phyloP scores from a whole-genome alignment of 306 rosid species.

The Pyrus bretschneideri region DNA sequence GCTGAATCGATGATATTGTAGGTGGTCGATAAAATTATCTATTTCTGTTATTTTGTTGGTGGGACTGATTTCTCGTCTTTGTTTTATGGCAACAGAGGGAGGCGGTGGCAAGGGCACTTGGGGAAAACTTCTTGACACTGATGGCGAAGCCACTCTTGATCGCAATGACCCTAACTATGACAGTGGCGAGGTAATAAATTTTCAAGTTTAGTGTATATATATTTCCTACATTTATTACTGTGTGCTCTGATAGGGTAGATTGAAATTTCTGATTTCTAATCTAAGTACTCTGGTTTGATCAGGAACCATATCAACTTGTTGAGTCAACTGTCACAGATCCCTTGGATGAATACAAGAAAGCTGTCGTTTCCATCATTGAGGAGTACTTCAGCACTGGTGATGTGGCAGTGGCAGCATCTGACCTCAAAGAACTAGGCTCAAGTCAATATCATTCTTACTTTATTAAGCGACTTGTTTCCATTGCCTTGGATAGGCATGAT shows the following conservation, averaged over 20 bases:
- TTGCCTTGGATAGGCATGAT: slow-evolving; percentile 97
- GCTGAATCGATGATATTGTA: neutral
- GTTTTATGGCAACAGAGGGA: slow-evolving; percentile 32
- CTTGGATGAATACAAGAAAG: slow-evolving; percentile 87
- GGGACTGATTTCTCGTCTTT: neutral
- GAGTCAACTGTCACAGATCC: slow-evolving; percentile 76
- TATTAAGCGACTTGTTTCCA: slow-evolving; percentile 81
- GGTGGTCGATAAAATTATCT: neutral
- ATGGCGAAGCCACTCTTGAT: slow-evolving; percentile 42
- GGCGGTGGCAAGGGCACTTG: slow-evolving; percentile 67
- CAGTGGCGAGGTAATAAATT: slow-evolving; percentile 49
- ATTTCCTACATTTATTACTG: neutral
- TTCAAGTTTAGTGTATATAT: neutral
- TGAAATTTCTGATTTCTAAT: neutral
- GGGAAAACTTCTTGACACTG: slow-evolving; percentile 57
- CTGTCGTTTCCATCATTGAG: slow-evolving; percentile 71
- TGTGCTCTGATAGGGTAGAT: neutral
- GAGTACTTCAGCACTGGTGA: slow-evolving; percentile 87
- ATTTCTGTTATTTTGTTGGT: neutral
- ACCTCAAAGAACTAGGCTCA: slow-evolving; percentile 84
- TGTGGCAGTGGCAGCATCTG: slow-evolving; percentile 81
- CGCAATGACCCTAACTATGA: slow-evolving; percentile 61
- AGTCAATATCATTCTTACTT: slow-evolving; percentile 86
- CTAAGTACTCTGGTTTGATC: slow-evolving; percentile 10
- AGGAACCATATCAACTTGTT: slow-evolving; percentile 97